phyloP scores from a whole-genome alignment of 2,329 filamentous ascomycete species.

The Immersiporthe knoxdaviesiana region DNA sequence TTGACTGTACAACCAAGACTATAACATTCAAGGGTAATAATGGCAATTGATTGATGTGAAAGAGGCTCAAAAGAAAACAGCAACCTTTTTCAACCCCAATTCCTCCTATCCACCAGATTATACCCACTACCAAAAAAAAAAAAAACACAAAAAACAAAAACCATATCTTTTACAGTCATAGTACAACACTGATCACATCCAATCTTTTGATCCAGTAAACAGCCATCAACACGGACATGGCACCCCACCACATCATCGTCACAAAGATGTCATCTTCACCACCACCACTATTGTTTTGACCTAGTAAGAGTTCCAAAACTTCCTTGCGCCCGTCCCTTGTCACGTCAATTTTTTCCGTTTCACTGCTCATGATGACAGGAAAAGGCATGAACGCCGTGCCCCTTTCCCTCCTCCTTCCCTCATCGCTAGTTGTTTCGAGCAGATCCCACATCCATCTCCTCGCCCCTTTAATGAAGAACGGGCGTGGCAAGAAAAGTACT shows the following conservation, averaged over 20 bases:
- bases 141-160: neutral
- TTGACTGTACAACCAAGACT: conserved; percentile 9
- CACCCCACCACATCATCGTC: conserved; percentile 24
- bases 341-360: neutral
- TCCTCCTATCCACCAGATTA: conserved; percentile 4
- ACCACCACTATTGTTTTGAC: neutral
- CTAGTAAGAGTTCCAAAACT: conserved; percentile 12
- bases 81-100: conserved; percentile 2
- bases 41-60: too few relatives aligned
- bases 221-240: conserved; percentile 11
- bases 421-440: neutral
- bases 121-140: neutral
- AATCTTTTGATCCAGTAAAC: conserved; percentile 22
- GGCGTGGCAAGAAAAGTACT: conserved; percentile 28
- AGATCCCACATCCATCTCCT: neutral
- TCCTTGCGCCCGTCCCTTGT: conserved; percentile 20
- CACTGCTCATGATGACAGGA: neutral
- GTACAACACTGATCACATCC: conserved; percentile 12
- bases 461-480: conserved; percentile 25
- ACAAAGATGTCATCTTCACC: conserved; percentile 27
- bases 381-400: conserved; percentile 10
- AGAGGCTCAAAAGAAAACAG: neutral
- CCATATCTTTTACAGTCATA: conserved; percentile 8
- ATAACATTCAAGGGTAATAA: too few relatives aligned
- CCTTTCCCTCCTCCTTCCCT: neutral